phyloP scores from a whole-genome alignment of 495 filamentous ascomycete species.

The Trichoderma gamsii region DNA sequence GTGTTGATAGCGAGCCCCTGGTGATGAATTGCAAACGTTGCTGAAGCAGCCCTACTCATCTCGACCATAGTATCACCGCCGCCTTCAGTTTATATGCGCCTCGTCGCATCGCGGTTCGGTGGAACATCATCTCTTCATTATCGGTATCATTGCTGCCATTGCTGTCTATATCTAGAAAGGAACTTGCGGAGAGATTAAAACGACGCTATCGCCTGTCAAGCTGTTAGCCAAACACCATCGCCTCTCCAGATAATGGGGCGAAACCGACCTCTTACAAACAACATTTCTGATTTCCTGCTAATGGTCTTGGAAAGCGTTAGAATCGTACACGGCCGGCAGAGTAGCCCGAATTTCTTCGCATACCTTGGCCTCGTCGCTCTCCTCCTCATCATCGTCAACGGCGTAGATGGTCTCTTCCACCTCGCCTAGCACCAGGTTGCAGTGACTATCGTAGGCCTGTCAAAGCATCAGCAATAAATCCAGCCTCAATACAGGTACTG shows the following conservation, averaged over 20 bases:
- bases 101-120: background rate
- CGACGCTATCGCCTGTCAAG: conserved; percentile 79
- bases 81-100: background rate
- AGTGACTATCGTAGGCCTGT: conserved; percentile 97
- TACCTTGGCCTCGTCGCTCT: conserved; percentile 51
- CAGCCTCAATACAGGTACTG: background rate
- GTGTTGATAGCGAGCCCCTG: too few relatives aligned
- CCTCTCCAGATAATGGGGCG: background rate
- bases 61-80: background rate
- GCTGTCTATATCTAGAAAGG: conserved; percentile 26
- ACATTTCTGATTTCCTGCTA: conserved; percentile 95
- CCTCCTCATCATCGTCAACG: conserved; percentile 84
- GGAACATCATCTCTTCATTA: background rate
- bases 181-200: conserved; percentile 79
- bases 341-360: background rate
- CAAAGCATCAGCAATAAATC: conserved; percentile 15
- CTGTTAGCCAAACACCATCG: conserved; percentile 28
- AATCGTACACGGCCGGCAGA: background rate
- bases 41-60: background rate
- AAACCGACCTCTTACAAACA: conserved; percentile 89
- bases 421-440: conserved; percentile 95
- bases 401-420: conserved; percentile 96
- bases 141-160: conserved; percentile 9
- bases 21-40: too few relatives aligned
- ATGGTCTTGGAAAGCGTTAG: conserved; percentile 56